Conservation (phyloP, 176 grass and related monocot genomes). For the Poa pratensis region DNA sequence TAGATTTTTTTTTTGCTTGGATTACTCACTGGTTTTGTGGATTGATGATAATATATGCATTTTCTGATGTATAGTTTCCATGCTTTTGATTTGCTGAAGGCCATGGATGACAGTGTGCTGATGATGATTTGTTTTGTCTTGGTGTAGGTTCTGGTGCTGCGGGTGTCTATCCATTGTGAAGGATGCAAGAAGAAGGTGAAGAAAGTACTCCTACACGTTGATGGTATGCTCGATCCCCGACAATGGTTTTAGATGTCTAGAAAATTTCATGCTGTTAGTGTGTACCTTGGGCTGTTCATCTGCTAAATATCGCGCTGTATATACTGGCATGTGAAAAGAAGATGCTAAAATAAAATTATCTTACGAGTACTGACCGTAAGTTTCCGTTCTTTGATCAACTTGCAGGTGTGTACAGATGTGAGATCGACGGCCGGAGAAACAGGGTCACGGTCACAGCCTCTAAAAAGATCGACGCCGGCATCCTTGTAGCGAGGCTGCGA, state of each 20-base stretch:
- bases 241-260: too few relatives aligned
- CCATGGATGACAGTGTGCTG: constrained; percentile 10
- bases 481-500: constrained; percentile 55
- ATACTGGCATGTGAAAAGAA: background rate
- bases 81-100: too few relatives aligned
- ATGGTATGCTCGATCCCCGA: too few relatives aligned
- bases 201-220: constrained; percentile 49
- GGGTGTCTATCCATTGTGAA: constrained; percentile 68
- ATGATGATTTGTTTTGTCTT: background rate
- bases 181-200: constrained; percentile 85
- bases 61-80: background rate
- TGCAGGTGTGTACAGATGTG: constrained; percentile 56
- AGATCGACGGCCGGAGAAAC: constrained; percentile 61
- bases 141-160: constrained; percentile 57
- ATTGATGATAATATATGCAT: background rate
- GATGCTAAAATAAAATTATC: background rate
- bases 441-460: constrained; percentile 56
- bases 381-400: background rate
- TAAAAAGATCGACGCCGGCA: constrained; percentile 43
- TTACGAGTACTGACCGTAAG: background rate
- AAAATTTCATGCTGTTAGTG: too few relatives aligned
- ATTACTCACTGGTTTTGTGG: background rate
- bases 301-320: too few relatives aligned
- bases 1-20: background rate
- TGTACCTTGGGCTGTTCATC: too few relatives aligned